Conservation (phyloP, 2,329 filamentous ascomycete genomes). For the Ceratocystis huliohia region DNA sequence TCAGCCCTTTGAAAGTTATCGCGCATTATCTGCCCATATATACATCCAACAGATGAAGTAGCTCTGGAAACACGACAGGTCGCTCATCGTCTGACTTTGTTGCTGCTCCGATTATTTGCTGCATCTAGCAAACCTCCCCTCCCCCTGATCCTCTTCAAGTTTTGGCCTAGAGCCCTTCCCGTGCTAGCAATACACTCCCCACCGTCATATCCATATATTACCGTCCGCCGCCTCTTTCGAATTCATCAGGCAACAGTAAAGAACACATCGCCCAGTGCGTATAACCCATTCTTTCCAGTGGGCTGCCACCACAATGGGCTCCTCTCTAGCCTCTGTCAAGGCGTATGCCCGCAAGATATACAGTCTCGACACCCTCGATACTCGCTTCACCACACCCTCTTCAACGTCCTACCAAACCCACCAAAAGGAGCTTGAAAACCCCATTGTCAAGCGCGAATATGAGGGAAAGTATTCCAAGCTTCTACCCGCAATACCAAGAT, state of each 20-base stretch:
- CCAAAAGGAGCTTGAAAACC: slow-evolving; percentile 28
- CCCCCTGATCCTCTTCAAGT: neutral
- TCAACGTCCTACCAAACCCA: slow-evolving; percentile 50
- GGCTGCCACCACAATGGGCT: slow-evolving; percentile 29
- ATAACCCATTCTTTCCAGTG: slow-evolving; percentile 12
- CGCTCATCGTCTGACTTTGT: neutral
- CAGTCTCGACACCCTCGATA: slow-evolving; percentile 50
- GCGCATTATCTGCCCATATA: neutral
- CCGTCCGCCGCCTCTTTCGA: neutral
- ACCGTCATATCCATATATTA: neutral
- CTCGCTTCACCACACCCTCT: slow-evolving; percentile 55
- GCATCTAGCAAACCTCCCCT: neutral
- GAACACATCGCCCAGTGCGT: neutral
- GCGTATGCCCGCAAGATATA: slow-evolving; percentile 42
- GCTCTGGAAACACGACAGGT: neutral
- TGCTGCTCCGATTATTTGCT: neutral
- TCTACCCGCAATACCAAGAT: slow-evolving; percentile 52
- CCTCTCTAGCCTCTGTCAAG: slow-evolving; percentile 26
- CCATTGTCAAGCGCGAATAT: slow-evolving; percentile 27
- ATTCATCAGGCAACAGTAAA: neutral
- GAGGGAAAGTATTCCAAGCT: slow-evolving; percentile 30
- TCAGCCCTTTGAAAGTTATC: no score
- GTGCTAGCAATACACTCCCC: slow-evolving; percentile 5
- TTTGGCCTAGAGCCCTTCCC: neutral
- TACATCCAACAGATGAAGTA: neutral